These are phyloP conservation scores for Monosporozyma yasuniensis DNA, from an alignment of 805 yeast genomes.

Conservation along the genomic window DNA sequence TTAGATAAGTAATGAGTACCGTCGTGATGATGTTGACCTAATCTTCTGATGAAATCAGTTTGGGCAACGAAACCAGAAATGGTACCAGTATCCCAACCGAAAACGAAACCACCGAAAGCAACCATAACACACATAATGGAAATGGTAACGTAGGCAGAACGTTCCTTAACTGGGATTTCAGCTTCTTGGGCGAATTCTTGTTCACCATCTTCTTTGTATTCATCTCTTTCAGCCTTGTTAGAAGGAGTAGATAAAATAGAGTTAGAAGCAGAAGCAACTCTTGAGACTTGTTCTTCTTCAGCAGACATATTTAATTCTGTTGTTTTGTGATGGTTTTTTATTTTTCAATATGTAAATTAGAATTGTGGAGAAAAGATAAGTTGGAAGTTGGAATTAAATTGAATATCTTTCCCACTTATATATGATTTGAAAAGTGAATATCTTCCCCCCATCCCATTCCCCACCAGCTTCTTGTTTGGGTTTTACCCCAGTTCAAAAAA, in stretches of 20 bases:
- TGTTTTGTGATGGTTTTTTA: background rate
- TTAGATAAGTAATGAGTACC: slow-evolving; percentile 39
- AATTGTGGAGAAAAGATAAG: background rate
- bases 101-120: slow-evolving; percentile 35
- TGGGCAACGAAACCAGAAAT: slow-evolving; percentile 63
- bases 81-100: slow-evolving; percentile 73
- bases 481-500: slow-evolving; percentile 1
- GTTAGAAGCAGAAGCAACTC: slow-evolving; percentile 31
- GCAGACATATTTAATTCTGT: slow-evolving; percentile 2
- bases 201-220: slow-evolving; percentile 13
- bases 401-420: background rate
- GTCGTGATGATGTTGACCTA: slow-evolving; percentile 36
- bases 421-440: slow-evolving; percentile 8
- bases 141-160: slow-evolving; percentile 30
- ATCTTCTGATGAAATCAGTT: slow-evolving; percentile 45
- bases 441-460: background rate
- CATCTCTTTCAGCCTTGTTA: slow-evolving; percentile 26
- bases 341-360: too few relatives aligned
- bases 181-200: slow-evolving; percentile 4
- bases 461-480: slow-evolving; percentile 9
- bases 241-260: slow-evolving; percentile 30
- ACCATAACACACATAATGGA: slow-evolving; percentile 27
- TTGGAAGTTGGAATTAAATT: slow-evolving; percentile 6
- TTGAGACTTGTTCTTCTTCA: slow-evolving; percentile 5
- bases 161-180: slow-evolving; percentile 30